Evolutionary conservation across 345 rosid species (phyloP).

Genomic region (rapeseed (Brassica napus)): DNA sequence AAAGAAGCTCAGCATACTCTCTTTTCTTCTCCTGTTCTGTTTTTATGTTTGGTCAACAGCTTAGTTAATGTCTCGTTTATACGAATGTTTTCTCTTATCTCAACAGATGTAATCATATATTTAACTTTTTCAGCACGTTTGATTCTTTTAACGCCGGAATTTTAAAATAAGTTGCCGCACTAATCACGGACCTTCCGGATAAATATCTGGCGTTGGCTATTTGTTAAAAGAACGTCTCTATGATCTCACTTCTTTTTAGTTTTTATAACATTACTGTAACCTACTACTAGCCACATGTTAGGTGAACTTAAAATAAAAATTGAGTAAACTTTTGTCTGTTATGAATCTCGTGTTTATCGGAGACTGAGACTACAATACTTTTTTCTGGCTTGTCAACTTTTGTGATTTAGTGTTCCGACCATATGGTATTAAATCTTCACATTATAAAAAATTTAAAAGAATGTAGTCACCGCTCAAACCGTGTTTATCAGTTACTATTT

Average conservation of each 20-base stretch:
- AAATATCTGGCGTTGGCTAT: background rate
- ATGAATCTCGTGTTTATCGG: background rate
- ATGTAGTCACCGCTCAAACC: too few species aligned
- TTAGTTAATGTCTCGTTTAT: background rate
- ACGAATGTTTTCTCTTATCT: background rate
- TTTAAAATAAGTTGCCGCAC: background rate
- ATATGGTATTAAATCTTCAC: background rate
- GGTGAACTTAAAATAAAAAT: background rate
- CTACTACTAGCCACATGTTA: background rate
- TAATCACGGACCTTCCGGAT: background rate
- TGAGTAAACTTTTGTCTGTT: background rate
- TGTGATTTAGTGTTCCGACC: background rate
- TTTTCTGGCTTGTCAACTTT: background rate
- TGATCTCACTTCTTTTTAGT: too few species aligned
- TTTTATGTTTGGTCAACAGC: background rate
- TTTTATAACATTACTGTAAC: too few species aligned
- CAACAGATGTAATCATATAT: background rate
- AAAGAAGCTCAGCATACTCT: background rate
- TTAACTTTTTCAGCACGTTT: background rate
- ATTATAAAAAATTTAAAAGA: too few species aligned
- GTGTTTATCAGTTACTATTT: too few species aligned
- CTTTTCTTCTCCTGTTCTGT: background rate
- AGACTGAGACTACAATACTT: background rate
- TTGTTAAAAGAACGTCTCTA: background rate
- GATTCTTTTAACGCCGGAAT: background rate